A percentile compares a stretch with the other conserved stretches of the same genome.
Evolutionary conservation across 495 filamentous ascomycete species (phyloP).

Genomic region (Amorphotheca resinae): DNA sequence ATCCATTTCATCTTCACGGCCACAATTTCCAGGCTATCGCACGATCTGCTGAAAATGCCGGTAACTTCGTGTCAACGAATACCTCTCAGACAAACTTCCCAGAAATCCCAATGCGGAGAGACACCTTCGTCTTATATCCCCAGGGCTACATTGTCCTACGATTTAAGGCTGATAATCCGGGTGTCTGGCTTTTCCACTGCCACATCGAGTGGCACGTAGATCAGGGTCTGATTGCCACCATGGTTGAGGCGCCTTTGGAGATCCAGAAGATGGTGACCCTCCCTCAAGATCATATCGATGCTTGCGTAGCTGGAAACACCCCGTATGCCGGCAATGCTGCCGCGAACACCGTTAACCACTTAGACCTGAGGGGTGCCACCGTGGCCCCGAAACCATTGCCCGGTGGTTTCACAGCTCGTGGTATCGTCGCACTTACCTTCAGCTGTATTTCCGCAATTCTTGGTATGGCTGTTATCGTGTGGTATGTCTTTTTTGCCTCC

Average conservation of each 20-base stretch:
- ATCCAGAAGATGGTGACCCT: constrained; percentile 45
- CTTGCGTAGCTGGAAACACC: constrained; percentile 39
- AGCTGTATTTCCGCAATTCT: constrained; percentile 57
- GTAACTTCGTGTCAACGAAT: constrained; percentile 26
- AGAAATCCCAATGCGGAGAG: constrained; percentile 37
- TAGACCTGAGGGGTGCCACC: constrained; percentile 54
- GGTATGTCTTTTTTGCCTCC: constrained; percentile 43
- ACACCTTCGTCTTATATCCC: constrained; percentile 42
- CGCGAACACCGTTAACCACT: constrained; percentile 47
- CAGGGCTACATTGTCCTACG: constrained; percentile 50
- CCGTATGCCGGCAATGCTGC: constrained; percentile 62
- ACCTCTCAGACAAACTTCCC: constrained; percentile 17
- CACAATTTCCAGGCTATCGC: constrained; percentile 60
- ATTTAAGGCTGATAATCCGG: constrained; percentile 56
- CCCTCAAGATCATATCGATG: constrained; percentile 48
- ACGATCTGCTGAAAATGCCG: constrained; percentile 31
- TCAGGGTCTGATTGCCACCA: constrained; percentile 29
- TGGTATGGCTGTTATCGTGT: constrained; percentile 55
- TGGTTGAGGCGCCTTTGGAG: constrained; percentile 40
- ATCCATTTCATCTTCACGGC: constrained; percentile 85
- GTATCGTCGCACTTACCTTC: constrained; percentile 63
- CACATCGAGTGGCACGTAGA: constrained; percentile 56
- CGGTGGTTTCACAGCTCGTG: constrained; percentile 56
- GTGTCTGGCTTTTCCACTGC: constrained; percentile 46
- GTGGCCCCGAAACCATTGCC: constrained; percentile 43